These are phyloP conservation scores for Withania somnifera DNA, from an alignment of 305 asterid genomes.

Conservation along the genomic window DNA sequence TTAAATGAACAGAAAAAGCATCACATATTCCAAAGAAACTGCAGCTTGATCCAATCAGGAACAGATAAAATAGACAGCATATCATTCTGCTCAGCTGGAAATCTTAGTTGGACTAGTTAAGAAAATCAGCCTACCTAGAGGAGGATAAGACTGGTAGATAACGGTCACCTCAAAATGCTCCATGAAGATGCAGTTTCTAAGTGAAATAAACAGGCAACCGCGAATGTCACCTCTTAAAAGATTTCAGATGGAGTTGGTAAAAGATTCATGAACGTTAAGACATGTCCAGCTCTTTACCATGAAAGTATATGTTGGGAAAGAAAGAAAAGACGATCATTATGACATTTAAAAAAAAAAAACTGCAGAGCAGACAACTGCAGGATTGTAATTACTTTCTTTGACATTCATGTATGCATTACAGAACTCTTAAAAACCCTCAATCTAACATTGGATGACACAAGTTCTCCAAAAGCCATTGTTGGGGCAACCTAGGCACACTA, in stretches of 20 bases:
- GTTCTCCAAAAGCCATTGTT: not conserved
- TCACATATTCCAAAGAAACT: not conserved
- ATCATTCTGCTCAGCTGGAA: not conserved
- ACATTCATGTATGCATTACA: not conserved
- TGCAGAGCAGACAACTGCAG: not conserved
- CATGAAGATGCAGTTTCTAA: not conserved
- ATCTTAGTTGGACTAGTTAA: not conserved
- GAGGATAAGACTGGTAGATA: not conserved
- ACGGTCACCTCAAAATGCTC: not conserved
- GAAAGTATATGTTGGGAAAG: not conserved
- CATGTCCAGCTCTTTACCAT: not conserved
- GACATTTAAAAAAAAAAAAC: not conserved
- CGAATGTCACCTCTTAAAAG: not conserved
- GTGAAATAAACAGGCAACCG: not conserved
- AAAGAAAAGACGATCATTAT: not conserved
- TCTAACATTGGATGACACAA: not conserved
- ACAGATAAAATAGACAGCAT: not conserved
- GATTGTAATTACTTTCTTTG: not conserved
- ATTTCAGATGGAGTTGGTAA: not conserved
- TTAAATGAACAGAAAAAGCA: not conserved
- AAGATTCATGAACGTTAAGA: not conserved
- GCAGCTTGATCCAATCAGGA: not conserved
- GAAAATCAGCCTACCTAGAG: not conserved
- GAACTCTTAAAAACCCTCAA: not conserved
- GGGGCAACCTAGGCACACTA: not conserved